These are phyloP conservation scores for Penicillium alfredii DNA, from an alignment of 495 filamentous ascomycete species.

Conservation along the genomic window DNA sequence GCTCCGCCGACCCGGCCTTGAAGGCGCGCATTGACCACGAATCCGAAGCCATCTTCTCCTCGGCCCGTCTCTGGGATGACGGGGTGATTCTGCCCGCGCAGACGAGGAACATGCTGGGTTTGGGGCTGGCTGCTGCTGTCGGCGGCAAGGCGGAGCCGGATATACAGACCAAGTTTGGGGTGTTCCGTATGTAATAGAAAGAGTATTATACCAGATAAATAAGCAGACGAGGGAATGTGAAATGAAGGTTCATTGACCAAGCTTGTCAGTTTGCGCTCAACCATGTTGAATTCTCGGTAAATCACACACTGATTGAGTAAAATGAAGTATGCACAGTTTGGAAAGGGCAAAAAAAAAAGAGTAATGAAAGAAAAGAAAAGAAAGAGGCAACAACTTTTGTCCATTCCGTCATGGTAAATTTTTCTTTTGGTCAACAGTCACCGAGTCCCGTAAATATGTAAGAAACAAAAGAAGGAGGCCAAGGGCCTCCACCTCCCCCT, in stretches of 20 bases:
- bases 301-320: too few relatives aligned
- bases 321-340: neutral
- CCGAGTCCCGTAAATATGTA: constrained; percentile 9
- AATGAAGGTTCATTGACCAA: too few relatives aligned
- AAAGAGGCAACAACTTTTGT: constrained; percentile 14
- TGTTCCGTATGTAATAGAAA: constrained; percentile 83
- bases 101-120: constrained; percentile 73
- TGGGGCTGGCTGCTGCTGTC: constrained; percentile 74
- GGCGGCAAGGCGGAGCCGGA: constrained; percentile 55
- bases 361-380: too few relatives aligned
- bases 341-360: constrained; percentile 6
- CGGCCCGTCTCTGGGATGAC: constrained; percentile 91
- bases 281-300: too few relatives aligned
- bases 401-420: constrained; percentile 7
- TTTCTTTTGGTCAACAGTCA: constrained; percentile 17
- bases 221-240: neutral
- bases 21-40: constrained; percentile 83
- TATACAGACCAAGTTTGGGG: constrained; percentile 73
- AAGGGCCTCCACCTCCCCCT: neutral
- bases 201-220: neutral
- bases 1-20: constrained; percentile 72
- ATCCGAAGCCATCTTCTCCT: constrained; percentile 81
- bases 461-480: constrained; percentile 8
- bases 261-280: too few relatives aligned
- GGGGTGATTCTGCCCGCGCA: constrained; percentile 88